A percentile compares a stretch with the other conserved stretches of the same genome.
phyloP scores from a whole-genome alignment of 2,329 filamentous ascomycete genomes.

The Curvularia hawaiiensis region DNA sequence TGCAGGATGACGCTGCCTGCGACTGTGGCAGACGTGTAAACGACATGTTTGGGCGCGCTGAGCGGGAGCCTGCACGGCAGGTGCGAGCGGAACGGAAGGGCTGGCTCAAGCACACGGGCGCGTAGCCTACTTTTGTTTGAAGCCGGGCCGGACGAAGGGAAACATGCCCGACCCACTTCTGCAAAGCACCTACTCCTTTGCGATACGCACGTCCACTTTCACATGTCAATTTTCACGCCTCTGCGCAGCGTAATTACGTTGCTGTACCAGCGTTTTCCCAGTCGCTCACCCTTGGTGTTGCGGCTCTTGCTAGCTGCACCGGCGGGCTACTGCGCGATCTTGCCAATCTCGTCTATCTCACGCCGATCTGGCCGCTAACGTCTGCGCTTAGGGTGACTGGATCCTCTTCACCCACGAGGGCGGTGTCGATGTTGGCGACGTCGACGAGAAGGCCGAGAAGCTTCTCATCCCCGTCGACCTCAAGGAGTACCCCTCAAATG shows the following conservation, averaged over 20 bases:
- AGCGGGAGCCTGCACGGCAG: conserved; percentile 17
- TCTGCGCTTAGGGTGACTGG: conserved; percentile 81
- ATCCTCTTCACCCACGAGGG: conserved; percentile 99
- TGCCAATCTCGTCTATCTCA: conserved; percentile 37
- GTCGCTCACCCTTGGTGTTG: conserved; percentile 37
- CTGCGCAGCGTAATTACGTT: conserved; percentile 20
- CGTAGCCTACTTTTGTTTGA: conserved; percentile 43
- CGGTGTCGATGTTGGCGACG: conserved; percentile 99
- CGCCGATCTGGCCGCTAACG: conserved; percentile 38
- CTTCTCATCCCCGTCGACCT: conserved; percentile 96
- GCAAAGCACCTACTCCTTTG: conserved; percentile 38
- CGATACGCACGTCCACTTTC: conserved; percentile 41
- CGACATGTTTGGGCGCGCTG: conserved; percentile 19
- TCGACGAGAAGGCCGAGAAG: conserved; percentile 99
- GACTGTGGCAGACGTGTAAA: conserved; percentile 9
- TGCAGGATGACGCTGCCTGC: background rate
- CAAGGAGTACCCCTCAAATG: conserved; percentile 91
- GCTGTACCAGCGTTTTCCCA: conserved; percentile 19
- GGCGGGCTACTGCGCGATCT: conserved; percentile 26
- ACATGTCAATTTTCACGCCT: conserved; percentile 37
- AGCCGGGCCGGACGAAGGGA: conserved; percentile 49
- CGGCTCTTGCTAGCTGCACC: conserved; percentile 33
- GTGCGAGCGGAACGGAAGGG: conserved; percentile 19
- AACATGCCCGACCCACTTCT: conserved; percentile 45
- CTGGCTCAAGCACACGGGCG: conserved; percentile 31